These are phyloP conservation scores for Vaucheria bursata DNA, from an alignment of 352 stramenopile genomes.

Conservation along the genomic window DNA sequence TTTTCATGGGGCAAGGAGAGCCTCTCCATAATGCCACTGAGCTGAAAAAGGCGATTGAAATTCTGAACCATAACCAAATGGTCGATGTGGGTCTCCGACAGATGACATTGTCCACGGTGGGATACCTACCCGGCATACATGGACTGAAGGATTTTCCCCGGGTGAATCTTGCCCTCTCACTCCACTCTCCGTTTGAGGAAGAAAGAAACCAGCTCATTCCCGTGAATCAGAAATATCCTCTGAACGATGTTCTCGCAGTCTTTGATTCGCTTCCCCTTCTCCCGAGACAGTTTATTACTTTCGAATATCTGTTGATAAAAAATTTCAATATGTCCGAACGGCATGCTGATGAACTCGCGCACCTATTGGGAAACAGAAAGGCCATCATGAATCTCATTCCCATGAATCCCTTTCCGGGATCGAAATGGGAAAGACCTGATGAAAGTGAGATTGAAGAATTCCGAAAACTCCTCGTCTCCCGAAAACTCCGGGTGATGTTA, in stretches of 20 bases:
- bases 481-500: not conserved
- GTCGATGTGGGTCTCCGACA: not conserved
- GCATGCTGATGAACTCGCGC: not conserved
- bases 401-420: not conserved
- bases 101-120: not conserved
- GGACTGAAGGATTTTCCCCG: not conserved
- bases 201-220: not conserved
- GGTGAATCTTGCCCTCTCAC: not conserved
- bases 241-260: not conserved
- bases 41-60: not conserved
- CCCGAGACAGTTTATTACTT: not conserved
- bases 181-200: constrained; percentile 2
- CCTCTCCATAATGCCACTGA: not conserved
- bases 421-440: not conserved
- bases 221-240: not conserved
- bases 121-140: not conserved
- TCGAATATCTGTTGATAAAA: not conserved
- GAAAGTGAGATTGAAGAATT: not conserved
- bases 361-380: not conserved
- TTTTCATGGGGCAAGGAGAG: not conserved
- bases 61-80: not conserved
- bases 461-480: not conserved
- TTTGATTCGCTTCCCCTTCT: not conserved
- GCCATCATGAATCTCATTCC: not conserved
- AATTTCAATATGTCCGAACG: not conserved